Evolutionary conservation across 768 basidiomycete genomes (phyloP), one percentile per base, ranked within the genome.

Genomic region (Cytidiella melzeri): DNA sequence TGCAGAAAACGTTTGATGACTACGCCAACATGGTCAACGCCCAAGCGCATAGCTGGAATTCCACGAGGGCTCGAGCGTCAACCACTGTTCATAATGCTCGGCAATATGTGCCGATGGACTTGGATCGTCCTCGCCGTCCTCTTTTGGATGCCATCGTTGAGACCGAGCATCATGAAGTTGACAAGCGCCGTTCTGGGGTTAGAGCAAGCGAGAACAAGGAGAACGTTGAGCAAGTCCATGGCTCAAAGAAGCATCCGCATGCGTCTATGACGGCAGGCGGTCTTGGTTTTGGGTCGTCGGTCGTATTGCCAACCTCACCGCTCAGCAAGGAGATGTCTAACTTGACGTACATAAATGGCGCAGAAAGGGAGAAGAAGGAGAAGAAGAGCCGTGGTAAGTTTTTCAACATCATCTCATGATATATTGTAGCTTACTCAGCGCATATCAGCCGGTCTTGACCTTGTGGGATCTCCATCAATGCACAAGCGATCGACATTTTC

Each of bases 351-450:
- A 53, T 64, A 11, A 56, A 57, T 20, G 67, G 69, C 19, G 48
- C 61, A 55, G 72, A 42, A 23, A 66, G 69, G 57, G 83, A 73
- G 63, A 66, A 69, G 57, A 83, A 73, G 63, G 75, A 77, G 45
- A 75, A 72, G 60, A 83, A 75, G 58, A 66, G 61, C 25, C 72
- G 73, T 55, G 77, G 85, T 87, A 64, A 67, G 81, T 69, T 21
- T 11, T 34, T 2, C n/a, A 6, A 24, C 23, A 1, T 13, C 15
- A 30, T 25, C 38, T 36, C 45, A 28, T 21, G 44, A 21, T 38
- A 2, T 21, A 23, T 41, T 13, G 2, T 18, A 19, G 28, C 15
- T 41, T 5, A n/a, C 21, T 27, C 36, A 19, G 3, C 4, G 20
- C 46, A 18, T 60, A 87, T 83, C 75, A 1, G 74, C 82, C 37